Base-by-base conservation (phyloP, 2,329 filamentous ascomycete species). In the Coleophoma eucalyptorum region DNA sequence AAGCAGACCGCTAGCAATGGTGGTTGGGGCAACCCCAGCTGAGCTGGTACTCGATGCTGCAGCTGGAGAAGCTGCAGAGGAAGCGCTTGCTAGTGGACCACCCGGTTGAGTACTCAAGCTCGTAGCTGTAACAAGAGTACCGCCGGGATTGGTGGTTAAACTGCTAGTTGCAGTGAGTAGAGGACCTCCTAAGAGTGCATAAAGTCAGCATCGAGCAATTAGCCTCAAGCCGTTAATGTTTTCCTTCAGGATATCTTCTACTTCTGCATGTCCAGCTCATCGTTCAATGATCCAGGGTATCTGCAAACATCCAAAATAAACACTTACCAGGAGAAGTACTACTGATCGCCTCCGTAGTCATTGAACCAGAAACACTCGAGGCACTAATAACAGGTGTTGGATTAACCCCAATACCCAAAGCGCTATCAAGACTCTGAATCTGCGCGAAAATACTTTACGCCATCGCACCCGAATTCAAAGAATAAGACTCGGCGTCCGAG, bases 1-100 rank as follows among this genome's bases (percentile, higher is more conserved):
- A 15, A 58, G 31, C 16, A 55, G n/a, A 35, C 53, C 53, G 15
- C 50, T 50, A 44, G 51, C 55, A 21, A 55, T 20, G 31, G 40
- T 48, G 18, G 44, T 47, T 5, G 49, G 51, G n/a, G 34, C 41
- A 33, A 51, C 53, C 15, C 46, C 53, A 48, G 43, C 53, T 4
- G 16, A 45, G 32, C 47, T 51, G 12, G 37, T 32, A 32, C 40
- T 26, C 2, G 26, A 26, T 8, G 26, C 40, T 11, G 16, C 47
- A 21, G 35, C 21, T 35, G 40, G n/a, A 20, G 16, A 20, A 43
- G 16, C 47, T 15, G 35, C 21, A 43, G 40, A 26, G 21, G 16
- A 20, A 43, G 40, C 40, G 37, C 38, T 37, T 2, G 26, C 26
- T 8, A 26, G 26, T 26, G 26, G 26, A 8, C 26, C 26, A 8